phyloP scores from a whole-genome alignment of 257 asterid genomes.

The Cinchona pubescens region DNA sequence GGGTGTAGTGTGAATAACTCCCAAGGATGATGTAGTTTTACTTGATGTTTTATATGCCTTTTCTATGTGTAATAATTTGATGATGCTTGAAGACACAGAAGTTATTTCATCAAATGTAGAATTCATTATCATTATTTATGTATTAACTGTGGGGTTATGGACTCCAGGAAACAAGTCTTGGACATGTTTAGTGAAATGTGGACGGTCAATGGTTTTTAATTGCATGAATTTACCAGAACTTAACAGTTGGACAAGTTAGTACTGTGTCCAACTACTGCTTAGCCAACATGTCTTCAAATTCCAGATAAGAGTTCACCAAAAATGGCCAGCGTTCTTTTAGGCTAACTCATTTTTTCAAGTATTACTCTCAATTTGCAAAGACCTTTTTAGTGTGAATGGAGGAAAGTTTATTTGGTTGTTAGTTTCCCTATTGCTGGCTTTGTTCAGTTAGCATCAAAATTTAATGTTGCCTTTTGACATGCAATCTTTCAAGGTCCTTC shows the following conservation, averaged over 20 bases:
- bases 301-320: not conserved
- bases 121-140: not conserved
- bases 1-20: not conserved
- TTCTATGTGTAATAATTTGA: not conserved
- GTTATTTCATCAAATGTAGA: not conserved
- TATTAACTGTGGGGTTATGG: not conserved
- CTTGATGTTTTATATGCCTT: not conserved
- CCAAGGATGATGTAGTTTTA: not conserved
- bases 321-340: not conserved
- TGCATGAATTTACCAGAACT: not conserved
- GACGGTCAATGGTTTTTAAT: not conserved
- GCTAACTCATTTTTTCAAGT: not conserved
- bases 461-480: not conserved
- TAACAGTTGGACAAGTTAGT: not conserved
- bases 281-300: not conserved
- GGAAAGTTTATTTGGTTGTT: not conserved
- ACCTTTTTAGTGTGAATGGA: not conserved
- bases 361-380: not conserved
- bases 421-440: not conserved
- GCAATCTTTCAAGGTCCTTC: not conserved
- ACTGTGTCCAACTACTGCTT: not conserved
- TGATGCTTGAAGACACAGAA: not conserved
- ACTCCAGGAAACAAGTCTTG: not conserved
- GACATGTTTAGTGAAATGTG: not conserved
- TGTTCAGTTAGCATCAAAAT: not conserved